Evolutionary conservation across 805 yeast genomes (phyloP).

Genomic region (Myxozyma monticola): DNA sequence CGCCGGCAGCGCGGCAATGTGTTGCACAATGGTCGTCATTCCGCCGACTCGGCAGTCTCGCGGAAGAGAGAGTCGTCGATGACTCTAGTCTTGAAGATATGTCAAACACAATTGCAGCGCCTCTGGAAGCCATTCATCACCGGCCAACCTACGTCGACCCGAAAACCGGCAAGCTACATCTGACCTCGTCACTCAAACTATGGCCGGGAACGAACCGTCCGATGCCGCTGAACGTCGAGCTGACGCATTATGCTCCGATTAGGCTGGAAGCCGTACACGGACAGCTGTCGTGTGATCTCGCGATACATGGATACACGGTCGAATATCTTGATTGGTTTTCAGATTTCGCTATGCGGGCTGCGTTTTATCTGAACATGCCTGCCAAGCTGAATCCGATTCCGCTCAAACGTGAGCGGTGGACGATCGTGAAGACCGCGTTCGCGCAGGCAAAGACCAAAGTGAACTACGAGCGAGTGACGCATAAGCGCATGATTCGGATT

Average conservation of each 20-base stretch:
- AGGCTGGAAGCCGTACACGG: slow-evolving; percentile 62
- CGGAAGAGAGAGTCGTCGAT: too few species aligned
- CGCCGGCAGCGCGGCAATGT: slow-evolving; percentile 1
- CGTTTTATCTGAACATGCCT: slow-evolving; percentile 86
- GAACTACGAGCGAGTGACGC: slow-evolving; percentile 87
- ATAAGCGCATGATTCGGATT: slow-evolving; percentile 67
- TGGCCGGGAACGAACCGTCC: slow-evolving; percentile 49
- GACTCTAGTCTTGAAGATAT: too few species aligned
- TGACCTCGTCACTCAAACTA: slow-evolving; percentile 9
- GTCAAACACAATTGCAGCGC: not conserved
- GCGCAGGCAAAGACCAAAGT: slow-evolving; percentile 93
- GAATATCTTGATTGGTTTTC: slow-evolving; percentile 71
- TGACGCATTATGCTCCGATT: slow-evolving; percentile 78
- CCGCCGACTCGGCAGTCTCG: too few species aligned
- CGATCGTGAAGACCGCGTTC: slow-evolving; percentile 90
- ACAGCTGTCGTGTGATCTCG: slow-evolving; percentile 73
- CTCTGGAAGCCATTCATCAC: not conserved
- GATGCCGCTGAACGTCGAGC: slow-evolving; percentile 79
- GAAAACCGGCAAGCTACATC: slow-evolving; percentile 36
- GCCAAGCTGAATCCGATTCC: slow-evolving; percentile 71
- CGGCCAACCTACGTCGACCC: slow-evolving; percentile 13
- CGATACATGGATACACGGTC: slow-evolving; percentile 62
- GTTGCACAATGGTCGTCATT: too few species aligned
- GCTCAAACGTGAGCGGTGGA: slow-evolving; percentile 81
- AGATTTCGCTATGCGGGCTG: slow-evolving; percentile 87